These are phyloP conservation scores for Sporothrix humicola DNA, from an alignment of 2,329 filamentous ascomycete species.

Conservation along the genomic window DNA sequence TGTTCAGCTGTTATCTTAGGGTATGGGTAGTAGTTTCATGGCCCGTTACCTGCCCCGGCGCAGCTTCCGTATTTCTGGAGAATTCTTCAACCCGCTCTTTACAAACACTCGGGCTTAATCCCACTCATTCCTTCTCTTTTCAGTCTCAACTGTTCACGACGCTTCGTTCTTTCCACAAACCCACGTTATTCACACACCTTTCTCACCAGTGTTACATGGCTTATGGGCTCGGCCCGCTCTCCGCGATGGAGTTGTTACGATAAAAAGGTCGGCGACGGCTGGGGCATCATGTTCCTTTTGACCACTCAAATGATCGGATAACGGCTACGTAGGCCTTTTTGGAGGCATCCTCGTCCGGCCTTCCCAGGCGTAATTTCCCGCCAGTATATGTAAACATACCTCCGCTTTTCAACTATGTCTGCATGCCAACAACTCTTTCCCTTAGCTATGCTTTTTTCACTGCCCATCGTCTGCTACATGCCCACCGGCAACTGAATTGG, in stretches of 20 bases:
- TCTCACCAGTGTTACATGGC: conserved; percentile 41
- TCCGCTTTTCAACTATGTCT: background rate
- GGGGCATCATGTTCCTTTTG: conserved; percentile 43
- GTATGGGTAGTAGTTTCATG: conserved; percentile 42
- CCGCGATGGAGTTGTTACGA: conserved; percentile 43
- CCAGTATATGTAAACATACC: background rate
- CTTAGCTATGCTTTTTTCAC: conserved; percentile 36
- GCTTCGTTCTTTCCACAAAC: conserved; percentile 12
- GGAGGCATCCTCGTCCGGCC: conserved; percentile 43
- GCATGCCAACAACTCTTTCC: background rate
- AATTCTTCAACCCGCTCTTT: conserved; percentile 38
- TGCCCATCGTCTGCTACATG: conserved; percentile 44
- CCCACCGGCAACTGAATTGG: conserved; percentile 44
- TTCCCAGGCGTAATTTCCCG: conserved; percentile 45
- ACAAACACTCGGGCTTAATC: too few species aligned
- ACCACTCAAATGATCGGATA: conserved; percentile 45
- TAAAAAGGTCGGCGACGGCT: conserved; percentile 40
- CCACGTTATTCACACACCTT: conserved; percentile 24
- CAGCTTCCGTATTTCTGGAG: conserved; percentile 41
- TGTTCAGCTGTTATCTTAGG: conserved; percentile 45
- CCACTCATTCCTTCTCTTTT: background rate
- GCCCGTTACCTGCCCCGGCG: conserved; percentile 41
- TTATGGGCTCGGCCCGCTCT: conserved; percentile 43
- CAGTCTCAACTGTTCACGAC: too few species aligned
- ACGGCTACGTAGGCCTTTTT: conserved; percentile 43